Conservation (phyloP, 768 basidiomycete species). For the Hygrocybe punicea region DNA sequence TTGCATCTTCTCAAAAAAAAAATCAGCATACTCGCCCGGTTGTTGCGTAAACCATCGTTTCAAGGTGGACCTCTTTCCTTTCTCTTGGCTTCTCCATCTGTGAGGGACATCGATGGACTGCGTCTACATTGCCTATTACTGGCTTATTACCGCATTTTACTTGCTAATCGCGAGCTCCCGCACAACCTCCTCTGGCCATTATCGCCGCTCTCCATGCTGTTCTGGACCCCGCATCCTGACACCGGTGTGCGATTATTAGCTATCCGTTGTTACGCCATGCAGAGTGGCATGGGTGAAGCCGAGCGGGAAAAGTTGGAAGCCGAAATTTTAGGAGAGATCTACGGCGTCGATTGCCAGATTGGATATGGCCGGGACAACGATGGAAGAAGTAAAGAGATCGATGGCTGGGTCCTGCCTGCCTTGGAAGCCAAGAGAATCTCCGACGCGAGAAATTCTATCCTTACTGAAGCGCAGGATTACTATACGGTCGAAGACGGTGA, state of each 20-base stretch:
- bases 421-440: slow-evolving; percentile 62
- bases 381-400: slow-evolving; percentile 45
- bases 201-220: slow-evolving; percentile 47
- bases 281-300: slow-evolving; percentile 73
- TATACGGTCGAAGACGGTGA: slow-evolving; percentile 42
- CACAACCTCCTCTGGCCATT: slow-evolving; percentile 60
- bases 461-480: slow-evolving; percentile 42
- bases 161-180: slow-evolving; percentile 69
- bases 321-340: slow-evolving; percentile 55
- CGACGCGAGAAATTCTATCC: slow-evolving; percentile 46
- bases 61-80: slow-evolving; percentile 54
- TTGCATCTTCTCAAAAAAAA: too few relatives aligned
- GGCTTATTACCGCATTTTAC: slow-evolving; percentile 77
- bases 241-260: slow-evolving; percentile 64
- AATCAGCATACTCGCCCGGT: slow-evolving; percentile 54
- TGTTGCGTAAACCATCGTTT: slow-evolving; percentile 45
- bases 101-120: slow-evolving; percentile 35
- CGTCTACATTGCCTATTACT: slow-evolving; percentile 70
- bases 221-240: slow-evolving; percentile 49
- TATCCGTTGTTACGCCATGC: slow-evolving; percentile 73
- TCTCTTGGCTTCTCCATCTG: slow-evolving; percentile 33
- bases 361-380: slow-evolving; percentile 50
- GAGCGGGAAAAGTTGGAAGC: slow-evolving; percentile 67
- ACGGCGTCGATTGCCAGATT: slow-evolving; percentile 60
- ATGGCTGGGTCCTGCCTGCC: slow-evolving; percentile 81